Conservation (phyloP, 257 asterid genomes). For the Apocynum venetum region DNA sequence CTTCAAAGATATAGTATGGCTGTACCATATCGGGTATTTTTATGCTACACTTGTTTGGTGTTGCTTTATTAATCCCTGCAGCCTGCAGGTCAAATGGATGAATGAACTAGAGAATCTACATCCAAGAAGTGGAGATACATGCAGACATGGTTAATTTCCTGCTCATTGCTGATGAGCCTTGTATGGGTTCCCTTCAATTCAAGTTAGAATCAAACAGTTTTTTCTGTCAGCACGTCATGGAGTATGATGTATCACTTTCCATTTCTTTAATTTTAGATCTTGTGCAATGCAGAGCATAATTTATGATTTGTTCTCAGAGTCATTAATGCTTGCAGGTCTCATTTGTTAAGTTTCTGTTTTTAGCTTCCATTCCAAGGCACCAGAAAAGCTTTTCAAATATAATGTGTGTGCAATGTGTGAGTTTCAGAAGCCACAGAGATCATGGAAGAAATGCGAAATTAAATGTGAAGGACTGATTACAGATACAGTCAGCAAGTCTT, state of each 20-base stretch:
- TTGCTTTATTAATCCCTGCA: too few relatives aligned
- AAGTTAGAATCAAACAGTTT: not conserved
- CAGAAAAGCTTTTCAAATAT: too few relatives aligned
- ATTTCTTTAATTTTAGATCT: not conserved
- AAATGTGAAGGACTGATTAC: too few relatives aligned
- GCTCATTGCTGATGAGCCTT: not conserved
- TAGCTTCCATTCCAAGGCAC: too few relatives aligned
- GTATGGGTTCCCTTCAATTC: not conserved
- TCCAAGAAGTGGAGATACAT: too few relatives aligned
- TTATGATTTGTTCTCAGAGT: not conserved
- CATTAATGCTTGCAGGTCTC: not conserved
- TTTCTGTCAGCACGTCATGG: not conserved
- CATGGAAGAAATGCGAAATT: too few relatives aligned
- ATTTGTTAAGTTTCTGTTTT: too few relatives aligned
- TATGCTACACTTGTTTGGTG: not conserved
- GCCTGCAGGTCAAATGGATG: conserved; percentile 1
- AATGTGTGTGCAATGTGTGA: too few relatives aligned
- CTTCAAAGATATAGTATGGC: too few relatives aligned
- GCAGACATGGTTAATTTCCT: not conserved
- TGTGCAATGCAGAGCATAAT: not conserved
- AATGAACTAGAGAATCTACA: not conserved
- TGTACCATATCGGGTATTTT: not conserved
- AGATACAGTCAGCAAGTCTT: too few relatives aligned
- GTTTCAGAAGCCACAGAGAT: too few relatives aligned
- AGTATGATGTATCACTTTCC: not conserved